phyloP scores from a whole-genome alignment of 2,329 filamentous ascomycete genomes.

The Cladosporium sp. region DNA sequence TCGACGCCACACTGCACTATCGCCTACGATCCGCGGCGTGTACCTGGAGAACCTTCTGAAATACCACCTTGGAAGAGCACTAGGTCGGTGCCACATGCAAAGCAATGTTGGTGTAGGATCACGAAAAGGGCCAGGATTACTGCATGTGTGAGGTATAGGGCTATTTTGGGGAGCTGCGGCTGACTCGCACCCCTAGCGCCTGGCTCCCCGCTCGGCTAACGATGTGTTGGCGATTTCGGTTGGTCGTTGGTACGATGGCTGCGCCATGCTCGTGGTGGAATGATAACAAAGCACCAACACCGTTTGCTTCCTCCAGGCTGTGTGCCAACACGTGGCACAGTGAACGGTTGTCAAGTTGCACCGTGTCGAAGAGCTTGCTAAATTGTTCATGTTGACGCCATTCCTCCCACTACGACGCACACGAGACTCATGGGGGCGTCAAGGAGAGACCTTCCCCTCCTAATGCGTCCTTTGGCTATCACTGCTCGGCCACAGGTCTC shows the following conservation, averaged over 20 bases:
- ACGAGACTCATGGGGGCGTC: no score
- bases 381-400: background rate
- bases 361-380: background rate
- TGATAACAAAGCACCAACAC: background rate
- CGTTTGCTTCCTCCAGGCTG: background rate
- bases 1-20: constrained; percentile 6
- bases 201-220: background rate
- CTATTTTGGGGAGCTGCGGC: constrained; percentile 3
- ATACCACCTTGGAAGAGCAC: background rate
- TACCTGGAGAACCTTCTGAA: background rate
- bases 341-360: background rate
- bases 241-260: background rate
- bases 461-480: no score
- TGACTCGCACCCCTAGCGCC: constrained; percentile 5
- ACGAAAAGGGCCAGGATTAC: background rate
- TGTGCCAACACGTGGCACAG: background rate
- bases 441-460: background rate
- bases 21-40: background rate
- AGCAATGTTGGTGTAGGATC: constrained; percentile 8
- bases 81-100: background rate
- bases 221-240: background rate
- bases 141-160: constrained; percentile 11
- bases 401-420: no score
- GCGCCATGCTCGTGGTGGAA: background rate
- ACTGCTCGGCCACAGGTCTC: no score